Base-by-base conservation (phyloP, 2,329 filamentous ascomycete genomes). In the Claviceps purpurea region DNA sequence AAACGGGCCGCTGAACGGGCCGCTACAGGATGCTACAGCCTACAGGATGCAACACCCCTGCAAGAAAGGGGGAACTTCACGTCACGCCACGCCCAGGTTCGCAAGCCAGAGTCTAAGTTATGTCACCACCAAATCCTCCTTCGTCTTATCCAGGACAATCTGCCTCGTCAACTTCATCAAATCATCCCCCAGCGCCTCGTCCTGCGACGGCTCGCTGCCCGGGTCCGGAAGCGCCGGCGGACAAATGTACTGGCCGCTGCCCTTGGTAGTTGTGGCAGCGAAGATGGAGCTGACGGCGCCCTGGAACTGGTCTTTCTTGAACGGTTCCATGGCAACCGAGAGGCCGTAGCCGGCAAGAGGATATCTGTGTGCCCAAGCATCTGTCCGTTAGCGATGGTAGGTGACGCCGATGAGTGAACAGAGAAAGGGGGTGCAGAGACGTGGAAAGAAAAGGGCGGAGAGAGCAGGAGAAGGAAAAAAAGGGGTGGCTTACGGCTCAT, bases 251-350 rank as follows among this genome's bases (percentile, higher is more conserved):
- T 41, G 47, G 20, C 47, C 47, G 20, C 37, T 20, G 13, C 20
- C 37, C 22, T 22, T 26, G 22, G 39, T 40, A 6, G 37, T 49
- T 11, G 47, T 49, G 10, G 47, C 47, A 20, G 47, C 47, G n/a
- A 49, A 49, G 22, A 49, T 41, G 47, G 47, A 18, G 38, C 47
- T 49, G 37, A 49, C 47, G 22, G 47, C 47, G 26, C 47, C 47
- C 47, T 49, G 37, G 10, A 49, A 49, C 22, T 42, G 47, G 22
- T 2, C 26, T 20, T 48, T 49, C 47, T 49, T 49, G 38, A 49
- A 49, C 14, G 47, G 47, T 22, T 41, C 47, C 22, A 41, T 11
- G 37, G 20, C 47, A 10, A 41, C 47, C 6, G 47, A 49, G 13
- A 49, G 37, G 47, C 47, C 47, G 24, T 49, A 49, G 18, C 47